Base-by-base conservation (phyloP, 106 monocot genomes). In the Phalaenopsis aphrodite region DNA sequence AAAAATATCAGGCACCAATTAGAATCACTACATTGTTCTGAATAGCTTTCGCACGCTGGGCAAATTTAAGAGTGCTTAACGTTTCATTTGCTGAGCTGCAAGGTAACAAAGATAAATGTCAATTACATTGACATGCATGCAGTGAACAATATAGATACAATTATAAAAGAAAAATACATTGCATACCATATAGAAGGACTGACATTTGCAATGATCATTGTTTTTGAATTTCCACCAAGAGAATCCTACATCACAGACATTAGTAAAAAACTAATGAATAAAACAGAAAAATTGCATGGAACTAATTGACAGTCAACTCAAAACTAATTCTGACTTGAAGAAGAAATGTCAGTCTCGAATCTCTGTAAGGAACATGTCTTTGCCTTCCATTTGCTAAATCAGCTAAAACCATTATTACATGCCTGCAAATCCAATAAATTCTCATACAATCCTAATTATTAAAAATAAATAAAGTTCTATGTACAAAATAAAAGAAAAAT, bases 281-380 rank as follows among this genome's bases (percentile, higher is more conserved):
- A 47, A 73, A 61, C 23, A 58, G 69, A 69, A 72, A 30, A 45
- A n/a, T 16, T 65, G 37, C 69, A 24, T 37, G 23, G 69, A 58
- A 77, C 17, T 72, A 65, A 4, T 57, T 41, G 24, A 48, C 52
- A 49, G n/a, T 76, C 47, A 76, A 76, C 9, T 21, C 21, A 76
- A 24, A 24, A 45, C 5, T 24, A 15, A 49, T 24, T 56, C 83
- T 79, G 39, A 97, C 96, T 85, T 97, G 96, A 75, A 97, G 91
- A 79, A 97, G 96, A 94, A 94, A 97, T 78, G 96, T 97, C 72
- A 97, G 88, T 78, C 87, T 97, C 76, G 96, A 97, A 84, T 97
- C 96, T 77, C 96, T 85, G 77, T 97, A 97, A 74, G 96, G 96
- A 79, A 97, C 83, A 87, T 97, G 96, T 64, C 91, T 88, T 77